These are phyloP conservation scores for Hamigera avellanea DNA, from an alignment of 495 filamentous ascomycete species.

Conservation along the genomic window DNA sequence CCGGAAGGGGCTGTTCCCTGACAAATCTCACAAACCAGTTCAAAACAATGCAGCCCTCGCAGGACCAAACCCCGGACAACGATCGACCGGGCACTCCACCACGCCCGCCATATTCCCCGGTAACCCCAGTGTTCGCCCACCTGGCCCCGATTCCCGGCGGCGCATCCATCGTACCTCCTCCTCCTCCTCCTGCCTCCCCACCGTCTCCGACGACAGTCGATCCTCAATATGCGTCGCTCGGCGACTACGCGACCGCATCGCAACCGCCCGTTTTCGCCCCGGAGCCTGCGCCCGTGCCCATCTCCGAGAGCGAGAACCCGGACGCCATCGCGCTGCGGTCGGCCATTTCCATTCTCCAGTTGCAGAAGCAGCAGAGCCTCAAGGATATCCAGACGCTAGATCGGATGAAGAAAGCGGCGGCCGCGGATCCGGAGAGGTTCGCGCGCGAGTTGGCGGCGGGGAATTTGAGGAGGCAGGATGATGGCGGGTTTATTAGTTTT, in stretches of 20 bases:
- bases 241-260: not conserved
- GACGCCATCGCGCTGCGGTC: slow-evolving; percentile 75
- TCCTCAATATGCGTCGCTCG: not conserved
- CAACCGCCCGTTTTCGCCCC: slow-evolving; percentile 11
- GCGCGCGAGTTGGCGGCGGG: slow-evolving; percentile 48
- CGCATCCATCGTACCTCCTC: slow-evolving; percentile 26
- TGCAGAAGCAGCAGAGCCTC: slow-evolving; percentile 67
- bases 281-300: slow-evolving; percentile 48
- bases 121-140: slow-evolving; percentile 33
- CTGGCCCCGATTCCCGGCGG: slow-evolving; percentile 22
- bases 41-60: slow-evolving; percentile 7
- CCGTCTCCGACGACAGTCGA: not conserved
- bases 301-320: slow-evolving; percentile 66
- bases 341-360: slow-evolving; percentile 69
- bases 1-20: too few species aligned
- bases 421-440: slow-evolving; percentile 59
- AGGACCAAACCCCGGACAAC: slow-evolving; percentile 5
- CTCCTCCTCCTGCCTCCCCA: slow-evolving; percentile 18
- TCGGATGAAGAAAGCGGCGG: slow-evolving; percentile 49
- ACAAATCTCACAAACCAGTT: too few species aligned
- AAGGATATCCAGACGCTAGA: slow-evolving; percentile 57
- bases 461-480: slow-evolving; percentile 27
- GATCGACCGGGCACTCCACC: slow-evolving; percentile 31
- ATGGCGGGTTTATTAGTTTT: slow-evolving; percentile 22
- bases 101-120: slow-evolving; percentile 35